Percentiles rank a stretch among this genome's conserved stretches.
These are phyloP conservation scores for Plenodomus tracheiphilus DNA, from an alignment of 2,329 filamentous ascomycete genomes.

Conservation along the genomic window DNA sequence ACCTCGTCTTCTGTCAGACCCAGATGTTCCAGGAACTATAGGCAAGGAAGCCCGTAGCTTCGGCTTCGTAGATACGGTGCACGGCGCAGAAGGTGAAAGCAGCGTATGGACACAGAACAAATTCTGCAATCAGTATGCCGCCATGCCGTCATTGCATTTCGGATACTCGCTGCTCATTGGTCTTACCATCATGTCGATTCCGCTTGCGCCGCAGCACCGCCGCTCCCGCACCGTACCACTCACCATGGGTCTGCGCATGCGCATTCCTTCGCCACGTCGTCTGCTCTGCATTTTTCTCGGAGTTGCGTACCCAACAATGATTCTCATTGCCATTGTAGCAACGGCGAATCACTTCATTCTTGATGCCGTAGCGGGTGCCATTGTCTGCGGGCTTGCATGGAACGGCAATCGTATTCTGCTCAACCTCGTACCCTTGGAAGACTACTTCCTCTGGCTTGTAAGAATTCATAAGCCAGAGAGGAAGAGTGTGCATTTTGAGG, in stretches of 20 bases:
- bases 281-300: slow-evolving; percentile 56
- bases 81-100: slow-evolving; percentile 61
- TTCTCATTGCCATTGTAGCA: slow-evolving; percentile 69
- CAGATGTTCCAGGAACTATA: slow-evolving; percentile 56
- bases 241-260: slow-evolving; percentile 36
- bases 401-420: slow-evolving; percentile 57
- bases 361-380: slow-evolving; percentile 69
- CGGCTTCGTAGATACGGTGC: slow-evolving; percentile 63
- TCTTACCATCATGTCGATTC: slow-evolving; percentile 68
- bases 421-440: slow-evolving; percentile 67
- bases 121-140: slow-evolving; percentile 78
- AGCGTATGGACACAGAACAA: slow-evolving; percentile 73
- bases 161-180: slow-evolving; percentile 75
- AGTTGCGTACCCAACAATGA: slow-evolving; percentile 65
- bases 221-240: slow-evolving; percentile 43
- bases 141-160: slow-evolving; percentile 77
- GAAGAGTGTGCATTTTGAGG: slow-evolving; percentile 17
- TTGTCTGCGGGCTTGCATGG: slow-evolving; percentile 69
- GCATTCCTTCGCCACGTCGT: slow-evolving; percentile 56
- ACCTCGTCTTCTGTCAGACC: slow-evolving; percentile 59
- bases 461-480: slow-evolving; percentile 66
- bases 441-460: slow-evolving; percentile 66
- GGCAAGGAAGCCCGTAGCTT: slow-evolving; percentile 63
- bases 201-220: slow-evolving; percentile 59
- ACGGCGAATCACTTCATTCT: slow-evolving; percentile 75